Evolutionary conservation across 768 basidiomycete species (phyloP), one percentile per base, ranked within the genome.

Genomic region (Termitomyces sp.): DNA sequence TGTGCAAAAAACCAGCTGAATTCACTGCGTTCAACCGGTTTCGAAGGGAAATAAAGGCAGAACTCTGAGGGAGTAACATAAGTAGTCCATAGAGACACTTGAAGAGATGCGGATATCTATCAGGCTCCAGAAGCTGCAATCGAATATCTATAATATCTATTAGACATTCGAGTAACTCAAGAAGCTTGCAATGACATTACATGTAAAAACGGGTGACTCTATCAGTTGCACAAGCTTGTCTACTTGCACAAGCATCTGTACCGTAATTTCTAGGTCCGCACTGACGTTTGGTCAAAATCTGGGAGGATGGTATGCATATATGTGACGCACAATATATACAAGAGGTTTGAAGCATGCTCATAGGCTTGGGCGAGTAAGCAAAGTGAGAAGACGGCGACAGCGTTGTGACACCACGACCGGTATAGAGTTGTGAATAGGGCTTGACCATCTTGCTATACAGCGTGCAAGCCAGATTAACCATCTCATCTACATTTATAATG

Each of bases 161-260:
- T 44, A 62, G 10, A n/a, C 47, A 23, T 44, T 42, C 2, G 30
- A 30, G 52, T 21, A n/a, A 19, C 41, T 19, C 21, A 41, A 27
- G 41, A 43, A 41, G 25, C 16, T 32, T 19, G 16, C 10, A 34
- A 46, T 23, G 39, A 17, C 70, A 82, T 66, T 65, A 94, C 97
- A 97, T 51, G 97, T 99, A 69, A 99, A 99, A 9, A 98, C 95
- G 0, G 97, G 97, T 0, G 93, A 96, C 69, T 99, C 97, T 58
- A 99, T 95, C 2, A 99, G 79, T 68, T 98, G 96, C 10, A 99
- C 97, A 8, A 99, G 82, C 67, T 97, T 98, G 73, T 98, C 97
- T 17, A 98, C 88, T 64, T 99, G 97, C 2, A 99, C 92, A 21
- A 98, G 76, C 69, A 98, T 84, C 25, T 85, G 84, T 10, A 98